Evolutionary conservation across 2,329 filamentous ascomycete species (phyloP), one percentile per base, ranked within the genome.

Genomic region (Beauveria australis): DNA sequence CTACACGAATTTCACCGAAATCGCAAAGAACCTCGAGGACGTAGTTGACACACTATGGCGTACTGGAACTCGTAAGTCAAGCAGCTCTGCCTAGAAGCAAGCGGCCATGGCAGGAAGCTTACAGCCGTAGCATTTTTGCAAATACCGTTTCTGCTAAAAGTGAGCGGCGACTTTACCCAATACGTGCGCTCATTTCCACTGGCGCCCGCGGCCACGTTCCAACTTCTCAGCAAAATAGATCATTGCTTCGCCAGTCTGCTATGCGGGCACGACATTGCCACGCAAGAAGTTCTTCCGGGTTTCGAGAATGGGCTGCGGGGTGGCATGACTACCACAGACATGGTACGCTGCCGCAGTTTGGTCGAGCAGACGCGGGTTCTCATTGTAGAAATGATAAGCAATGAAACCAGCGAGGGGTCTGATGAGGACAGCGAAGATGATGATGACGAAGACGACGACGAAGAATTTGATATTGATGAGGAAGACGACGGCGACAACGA

Each of bases 31-130:
- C 68, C 73, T 96, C 1, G 89, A 92, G 60, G 79, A 80, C 6
- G 71, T 96, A 14, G 75, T 96, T 18, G 88, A 95, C 71, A 82
- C 95, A 8, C 75, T 96, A 5, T 97, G 93, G 93, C 82, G 91
- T 24, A 91, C 87, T 33, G 91, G 89, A 10, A 96, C 92, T 24
- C 91, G 91, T 92, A 79, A 71, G 89, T 72, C 5, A 12, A 37
- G 18, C 2, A 5, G 4, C 22, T n/a, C n/a, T 12, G 28, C 33
- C 37, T 16, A 2, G 9, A 48, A 40, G 9, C 12, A 30, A 19
- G 22, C 19, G 18, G 22, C 26, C 5, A 22, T 16, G n/a, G 5
- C 18, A 14, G 18, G 16, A 46, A 44, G 7, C 22, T 57, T 30
- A 61, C 41, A 24, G 7, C 44, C 26, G 12, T 65, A 92, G 89